Evolutionary conservation across 202 grass and related monocot genomes (phyloP), one percentile per base, ranked within the genome.

Genomic region (Zoysia matrella): DNA sequence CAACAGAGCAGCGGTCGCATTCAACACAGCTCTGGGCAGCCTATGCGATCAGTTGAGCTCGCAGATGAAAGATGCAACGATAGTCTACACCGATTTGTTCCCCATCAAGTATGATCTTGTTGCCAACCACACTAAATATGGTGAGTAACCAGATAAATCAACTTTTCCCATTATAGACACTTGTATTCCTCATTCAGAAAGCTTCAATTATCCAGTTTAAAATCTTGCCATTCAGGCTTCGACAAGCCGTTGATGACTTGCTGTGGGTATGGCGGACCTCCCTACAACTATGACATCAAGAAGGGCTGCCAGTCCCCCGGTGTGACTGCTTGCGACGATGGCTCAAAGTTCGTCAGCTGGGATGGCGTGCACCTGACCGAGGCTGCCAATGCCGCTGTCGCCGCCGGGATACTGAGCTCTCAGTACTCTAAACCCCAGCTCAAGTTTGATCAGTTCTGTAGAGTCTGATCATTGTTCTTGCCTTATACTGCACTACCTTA

Each of bases 71-170:
- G 73, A 91, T 7, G 92, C 90, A 0, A 93, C 84, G 1, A 44
- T 97, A 55, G 88, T 94, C 39, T 88, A 89, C 42, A 92, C 84
- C 2, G 92, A 97, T 51, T 66, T 97, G 4, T 97, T 92, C 52
- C 74, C 90, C 0, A 91, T 97, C 71, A 97, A 97, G 79, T 97
- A 97, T 67, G 88, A 91, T 79, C 90, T 97, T 53, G 74, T 97
- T 46, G 95, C 90, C 8, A 94, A 94, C 69, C 77, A 91, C 71
- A 86, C 82, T 0, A 81, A 89, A 88, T 90, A 97, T 12, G 90
- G 90, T 97, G 74, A 88, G 89, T 56, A 69, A 12, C 51, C 10
- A 30, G 65, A 4, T 39, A 30, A 3, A 2, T 36, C 8, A 7
- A 16, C 8, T 61, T 73, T 3, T 0, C 46, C 60, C n/a, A 9